A percentile compares a stretch with the other conserved stretches of the same genome.
Evolutionary conservation across 768 basidiomycete species (phyloP).

Genomic region (Boletus patriciae): DNA sequence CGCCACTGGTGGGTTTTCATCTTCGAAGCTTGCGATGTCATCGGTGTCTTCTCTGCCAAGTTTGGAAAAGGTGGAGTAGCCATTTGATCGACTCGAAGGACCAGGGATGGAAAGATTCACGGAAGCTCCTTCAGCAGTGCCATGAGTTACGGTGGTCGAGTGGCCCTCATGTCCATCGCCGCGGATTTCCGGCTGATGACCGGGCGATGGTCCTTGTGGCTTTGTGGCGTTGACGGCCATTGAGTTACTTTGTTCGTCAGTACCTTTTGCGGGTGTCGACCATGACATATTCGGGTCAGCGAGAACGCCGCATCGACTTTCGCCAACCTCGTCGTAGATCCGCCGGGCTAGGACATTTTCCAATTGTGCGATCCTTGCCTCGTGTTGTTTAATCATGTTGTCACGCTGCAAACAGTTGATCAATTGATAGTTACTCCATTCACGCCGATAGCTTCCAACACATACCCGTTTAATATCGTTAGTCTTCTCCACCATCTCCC

Average conservation of each 20-base stretch:
- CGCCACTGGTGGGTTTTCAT: constrained; percentile 16
- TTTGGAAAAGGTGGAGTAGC: constrained; percentile 24
- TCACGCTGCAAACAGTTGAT: constrained; percentile 43
- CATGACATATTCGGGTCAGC: constrained; percentile 14
- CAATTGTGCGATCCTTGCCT: constrained; percentile 44
- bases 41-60: constrained; percentile 29
- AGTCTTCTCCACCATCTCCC: constrained; percentile 51
- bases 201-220: constrained; percentile 8
- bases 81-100: constrained; percentile 23
- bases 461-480: constrained; percentile 57
- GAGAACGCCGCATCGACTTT: constrained; percentile 12
- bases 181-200: constrained; percentile 21
- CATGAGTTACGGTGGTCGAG: constrained; percentile 10
- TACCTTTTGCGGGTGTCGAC: constrained; percentile 10
- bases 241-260: constrained; percentile 13
- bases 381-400: constrained; percentile 43
- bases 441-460: constrained; percentile 4
- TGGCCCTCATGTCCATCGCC: constrained; percentile 14
- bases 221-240: constrained; percentile 11
- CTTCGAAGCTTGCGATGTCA: constrained; percentile 26
- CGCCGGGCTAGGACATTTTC: constrained; percentile 48
- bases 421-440: constrained; percentile 8
- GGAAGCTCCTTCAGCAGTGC: constrained; percentile 1
- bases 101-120: constrained; percentile 11
- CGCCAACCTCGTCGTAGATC: constrained; percentile 37